Percentiles rank a stretch among this genome's conserved stretches.
Evolutionary conservation across 768 basidiomycete species (phyloP).

Genomic region (Podaxis carcinomalis): DNA sequence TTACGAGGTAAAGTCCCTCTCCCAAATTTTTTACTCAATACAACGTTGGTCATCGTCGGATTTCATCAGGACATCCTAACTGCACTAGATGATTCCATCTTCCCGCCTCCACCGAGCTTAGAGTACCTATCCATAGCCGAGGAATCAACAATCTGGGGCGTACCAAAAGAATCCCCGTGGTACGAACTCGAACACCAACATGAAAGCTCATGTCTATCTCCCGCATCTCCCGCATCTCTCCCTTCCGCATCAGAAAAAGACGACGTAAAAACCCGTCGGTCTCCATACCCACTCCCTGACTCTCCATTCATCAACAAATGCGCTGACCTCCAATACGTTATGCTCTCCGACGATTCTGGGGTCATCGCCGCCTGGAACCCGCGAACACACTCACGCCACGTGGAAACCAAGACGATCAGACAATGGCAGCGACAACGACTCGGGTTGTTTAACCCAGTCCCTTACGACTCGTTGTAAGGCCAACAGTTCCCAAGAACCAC

Average conservation of each 20-base stretch:
- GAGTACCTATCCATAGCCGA: constrained; percentile 5
- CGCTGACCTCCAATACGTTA: constrained; percentile 2
- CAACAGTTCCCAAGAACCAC: not conserved
- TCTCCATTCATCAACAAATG: constrained; percentile 1
- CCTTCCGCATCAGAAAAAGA: no score
- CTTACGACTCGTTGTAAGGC: not conserved
- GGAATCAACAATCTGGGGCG: not conserved
- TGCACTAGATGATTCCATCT: not conserved
- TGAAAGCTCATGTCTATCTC: not conserved
- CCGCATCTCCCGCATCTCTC: not conserved
- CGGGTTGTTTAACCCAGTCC: not conserved
- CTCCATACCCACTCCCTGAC: not conserved
- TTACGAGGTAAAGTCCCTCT: not conserved
- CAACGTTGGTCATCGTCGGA: not conserved
- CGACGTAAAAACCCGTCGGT: not conserved
- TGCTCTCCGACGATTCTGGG: constrained; percentile 6
- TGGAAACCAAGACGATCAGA: not conserved
- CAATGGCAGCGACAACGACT: constrained; percentile 7
- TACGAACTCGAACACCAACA: not conserved
- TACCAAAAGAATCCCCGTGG: not conserved
- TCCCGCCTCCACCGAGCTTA: not conserved
- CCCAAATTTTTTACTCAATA: not conserved
- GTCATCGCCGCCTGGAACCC: not conserved
- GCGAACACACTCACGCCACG: not conserved
- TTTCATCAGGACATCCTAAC: not conserved